Base-by-base conservation (phyloP, 1,284 basidiomycete species). In the Ceratorhiza oryzae-sativae region DNA sequence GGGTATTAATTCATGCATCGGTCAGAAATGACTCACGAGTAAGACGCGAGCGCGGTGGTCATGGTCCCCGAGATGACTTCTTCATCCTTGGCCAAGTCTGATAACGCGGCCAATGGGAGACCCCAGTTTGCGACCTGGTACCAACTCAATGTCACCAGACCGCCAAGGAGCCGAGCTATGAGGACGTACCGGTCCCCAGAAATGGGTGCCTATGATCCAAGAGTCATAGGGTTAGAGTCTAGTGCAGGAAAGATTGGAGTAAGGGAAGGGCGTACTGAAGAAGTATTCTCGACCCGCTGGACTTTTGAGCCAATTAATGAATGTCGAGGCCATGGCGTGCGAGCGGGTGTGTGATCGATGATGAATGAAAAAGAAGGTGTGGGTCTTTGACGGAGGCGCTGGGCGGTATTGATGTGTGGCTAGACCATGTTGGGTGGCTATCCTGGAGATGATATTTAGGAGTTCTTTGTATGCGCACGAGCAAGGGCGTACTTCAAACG, bases 1-100 rank as follows among this genome's bases (percentile, higher is more conserved):
- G n/a, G 25, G 15, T 25, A 60, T 61, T 42, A 39, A 39, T 5
- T 39, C 6, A 45, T 8, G n/a, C 3, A 18, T 4, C 9, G 18
- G n/a, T 34, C 68, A 62, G 51, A 63, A 39, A 59, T 39, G 58
- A 90, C 94, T 83, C 80, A 96, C 94, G 96, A 98, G 82, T 98
- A 98, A 72, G 84, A 86, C 15, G 89, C 87, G 48, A 98, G 86
- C 20, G 96, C 93, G 25, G 92, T 89, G 4, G 94, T 96, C 95
- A 98, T 98, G 39, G 94, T 87, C 23, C 95, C 94, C 63, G 95
- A 97, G 77, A 98, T 98, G 79, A 94, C 86, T 77, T 97, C 94
- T 81, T 97, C 94, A 87, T 97, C 93, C 80, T 96, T 97, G 70
- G 78, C 84, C 77, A 97, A 83, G 82, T 98, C 96, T 3, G 94